A percentile compares a stretch with the other conserved stretches of the same genome.
Conservation (phyloP, 192 early-diverging fungal species). For the Phycomyces nitens region DNA sequence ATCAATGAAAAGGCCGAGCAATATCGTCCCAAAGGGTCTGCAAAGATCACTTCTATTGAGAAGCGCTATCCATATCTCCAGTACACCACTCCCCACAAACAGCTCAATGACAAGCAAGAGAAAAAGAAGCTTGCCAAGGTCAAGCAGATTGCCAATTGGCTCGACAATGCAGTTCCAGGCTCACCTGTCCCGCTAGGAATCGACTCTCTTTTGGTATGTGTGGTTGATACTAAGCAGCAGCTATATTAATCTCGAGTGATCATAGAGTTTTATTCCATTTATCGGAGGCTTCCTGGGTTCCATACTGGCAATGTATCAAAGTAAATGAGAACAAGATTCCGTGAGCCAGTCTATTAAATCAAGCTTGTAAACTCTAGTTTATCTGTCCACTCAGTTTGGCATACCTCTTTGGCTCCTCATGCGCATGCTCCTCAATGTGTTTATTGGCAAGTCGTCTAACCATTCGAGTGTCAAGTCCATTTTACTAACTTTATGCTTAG, state of each 20-base stretch:
- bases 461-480: background rate
- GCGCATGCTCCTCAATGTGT: constrained; percentile 19
- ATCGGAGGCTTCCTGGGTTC: constrained; percentile 15
- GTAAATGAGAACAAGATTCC: background rate
- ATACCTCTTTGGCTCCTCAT: constrained; percentile 25
- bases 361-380: constrained; percentile 13
- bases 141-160: constrained; percentile 8
- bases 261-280: constrained; percentile 22
- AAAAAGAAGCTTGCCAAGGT: constrained; percentile 16
- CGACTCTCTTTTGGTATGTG: constrained; percentile 18
- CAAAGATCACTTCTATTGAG: constrained; percentile 4
- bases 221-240: too few species aligned
- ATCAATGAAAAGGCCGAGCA: too few species aligned
- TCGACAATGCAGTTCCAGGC: constrained; percentile 25
- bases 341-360: background rate
- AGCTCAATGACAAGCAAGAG: background rate
- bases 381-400: constrained; percentile 19
- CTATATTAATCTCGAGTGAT: background rate
- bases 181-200: constrained; percentile 29
- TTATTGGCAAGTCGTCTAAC: constrained; percentile 4
- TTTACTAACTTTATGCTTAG: background rate
- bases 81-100: background rate
- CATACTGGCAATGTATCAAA: constrained; percentile 19
- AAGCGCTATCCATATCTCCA: constrained; percentile 6
- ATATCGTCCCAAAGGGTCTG: background rate